Conservation (phyloP, 1,139 yeast species). For the Yamadazyma songkhlaensis region DNA sequence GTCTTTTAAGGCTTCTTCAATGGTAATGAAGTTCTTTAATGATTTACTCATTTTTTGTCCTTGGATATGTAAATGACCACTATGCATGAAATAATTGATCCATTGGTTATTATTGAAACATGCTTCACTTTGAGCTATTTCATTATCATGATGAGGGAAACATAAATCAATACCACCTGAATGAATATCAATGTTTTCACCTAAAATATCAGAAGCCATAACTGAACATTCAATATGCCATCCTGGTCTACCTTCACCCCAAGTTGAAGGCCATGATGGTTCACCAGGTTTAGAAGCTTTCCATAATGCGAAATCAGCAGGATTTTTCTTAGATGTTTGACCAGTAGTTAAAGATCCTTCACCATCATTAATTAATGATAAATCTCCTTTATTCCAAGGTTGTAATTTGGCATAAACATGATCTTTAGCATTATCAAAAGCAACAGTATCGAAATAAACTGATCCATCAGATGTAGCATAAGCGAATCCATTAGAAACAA, state of each 20-base stretch:
- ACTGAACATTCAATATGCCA: conserved; percentile 99
- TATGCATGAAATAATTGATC: conserved; percentile 95
- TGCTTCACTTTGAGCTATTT: conserved; percentile 96
- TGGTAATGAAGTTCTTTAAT: conserved; percentile 90
- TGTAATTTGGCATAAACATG: conserved; percentile 94
- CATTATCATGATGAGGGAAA: conserved; percentile 99
- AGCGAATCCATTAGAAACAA: conserved; percentile 78
- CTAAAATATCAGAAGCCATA: conserved; percentile 91
- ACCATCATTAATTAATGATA: conserved; percentile 86
- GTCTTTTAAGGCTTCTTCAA: conserved; percentile 77
- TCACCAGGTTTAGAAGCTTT: conserved; percentile 96
- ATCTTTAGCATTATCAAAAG: conserved; percentile 66
- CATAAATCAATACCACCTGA: conserved; percentile 97
- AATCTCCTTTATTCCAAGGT: conserved; percentile 95
- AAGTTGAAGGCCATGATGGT: conserved; percentile 91
- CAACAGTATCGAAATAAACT: conserved; percentile 88
- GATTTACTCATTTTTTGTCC: conserved; percentile 98
- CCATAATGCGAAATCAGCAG: conserved; percentile 96
- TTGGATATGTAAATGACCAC: conserved; percentile 96
- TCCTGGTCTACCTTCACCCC: conserved; percentile 99
- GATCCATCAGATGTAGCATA: conserved; percentile 83
- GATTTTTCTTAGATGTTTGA: conserved; percentile 55
- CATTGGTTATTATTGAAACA: conserved; percentile 86
- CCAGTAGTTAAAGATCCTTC: conserved; percentile 82
- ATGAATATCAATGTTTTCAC: conserved; percentile 85